phyloP scores from a whole-genome alignment of 345 rosid species.

The Hibiscus syriacus region DNA sequence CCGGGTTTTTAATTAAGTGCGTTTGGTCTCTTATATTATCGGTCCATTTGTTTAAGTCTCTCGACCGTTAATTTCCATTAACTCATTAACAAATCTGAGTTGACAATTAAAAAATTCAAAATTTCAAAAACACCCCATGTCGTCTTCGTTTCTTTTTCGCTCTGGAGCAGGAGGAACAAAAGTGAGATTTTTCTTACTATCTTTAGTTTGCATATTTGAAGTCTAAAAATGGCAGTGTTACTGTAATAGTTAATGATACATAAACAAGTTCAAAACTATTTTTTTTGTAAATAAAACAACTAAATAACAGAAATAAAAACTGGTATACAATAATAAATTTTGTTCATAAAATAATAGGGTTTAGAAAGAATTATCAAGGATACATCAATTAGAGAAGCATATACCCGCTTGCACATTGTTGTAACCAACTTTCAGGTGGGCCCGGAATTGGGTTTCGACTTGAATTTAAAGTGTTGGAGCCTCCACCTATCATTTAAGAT shows the following conservation, averaged over 20 bases:
- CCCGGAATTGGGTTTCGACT: too few species aligned
- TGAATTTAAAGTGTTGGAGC: too few species aligned
- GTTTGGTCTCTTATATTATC: too few species aligned
- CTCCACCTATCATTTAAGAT: too few species aligned
- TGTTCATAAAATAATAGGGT: not conserved
- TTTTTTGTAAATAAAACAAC: not conserved
- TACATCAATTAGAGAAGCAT: not conserved
- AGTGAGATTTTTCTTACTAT: slow-evolving; percentile 64
- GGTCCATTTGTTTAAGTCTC: too few species aligned
- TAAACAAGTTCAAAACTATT: not conserved
- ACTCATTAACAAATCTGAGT: too few species aligned
- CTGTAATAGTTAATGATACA: not conserved
- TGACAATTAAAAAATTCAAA: too few species aligned
- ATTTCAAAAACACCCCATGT: too few species aligned
- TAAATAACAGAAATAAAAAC: not conserved
- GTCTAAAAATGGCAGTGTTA: slow-evolving; percentile 38
- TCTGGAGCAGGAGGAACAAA: slow-evolving; percentile 93
- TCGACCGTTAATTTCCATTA: too few species aligned
- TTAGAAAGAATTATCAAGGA: not conserved
- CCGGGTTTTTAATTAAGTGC: too few species aligned
- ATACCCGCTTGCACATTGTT: slow-evolving; percentile 98
- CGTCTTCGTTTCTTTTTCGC: too few species aligned
- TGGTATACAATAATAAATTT: not conserved
- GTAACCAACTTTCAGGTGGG: too few species aligned
- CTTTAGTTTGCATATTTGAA: slow-evolving; percentile 54